phyloP scores from a whole-genome alignment of 345 rosid species.

The Aquilaria yunnanensis region DNA sequence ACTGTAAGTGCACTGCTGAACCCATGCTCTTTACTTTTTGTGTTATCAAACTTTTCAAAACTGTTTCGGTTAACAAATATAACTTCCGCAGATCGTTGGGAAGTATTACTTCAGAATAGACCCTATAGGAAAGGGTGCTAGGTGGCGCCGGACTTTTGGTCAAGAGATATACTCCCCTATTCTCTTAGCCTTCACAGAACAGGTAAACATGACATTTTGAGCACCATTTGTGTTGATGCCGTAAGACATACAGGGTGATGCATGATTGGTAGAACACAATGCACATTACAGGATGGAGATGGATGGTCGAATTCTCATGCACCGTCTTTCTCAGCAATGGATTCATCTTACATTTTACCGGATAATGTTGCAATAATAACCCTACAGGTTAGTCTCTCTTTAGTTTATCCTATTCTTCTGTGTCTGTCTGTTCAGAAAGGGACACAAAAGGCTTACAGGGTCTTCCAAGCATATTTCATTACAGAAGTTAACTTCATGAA shows the following conservation, averaged over 20 bases:
- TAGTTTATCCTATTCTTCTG: too few relatives aligned
- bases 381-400: slow-evolving; percentile 6
- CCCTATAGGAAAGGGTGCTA: slow-evolving; percentile 15
- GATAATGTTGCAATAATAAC: slow-evolving; percentile 18
- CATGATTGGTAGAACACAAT: too few relatives aligned
- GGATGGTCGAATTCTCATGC: slow-evolving; percentile 9
- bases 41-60: neutral
- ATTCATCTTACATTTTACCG: slow-evolving; percentile 12
- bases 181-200: slow-evolving; percentile 17
- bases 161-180: slow-evolving; percentile 18
- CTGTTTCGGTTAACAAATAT: slow-evolving; percentile 1
- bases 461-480: neutral
- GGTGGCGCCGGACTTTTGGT: slow-evolving; percentile 20
- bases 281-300: slow-evolving; percentile 12
- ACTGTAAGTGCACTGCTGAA: slow-evolving; percentile 33
- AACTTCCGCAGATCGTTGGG: slow-evolving; percentile 8
- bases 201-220: slow-evolving; percentile 6
- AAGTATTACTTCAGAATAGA: slow-evolving; percentile 18
- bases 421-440: neutral
- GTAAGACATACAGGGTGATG: too few relatives aligned
- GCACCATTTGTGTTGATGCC: neutral
- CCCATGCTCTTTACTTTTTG: neutral
- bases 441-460: neutral
- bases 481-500: neutral
- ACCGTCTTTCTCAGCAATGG: slow-evolving; percentile 8